Evolutionary conservation across 169 alveolate genomes (phyloP), one percentile per base, ranked within the genome.

Genomic region (Theileria equi): DNA sequence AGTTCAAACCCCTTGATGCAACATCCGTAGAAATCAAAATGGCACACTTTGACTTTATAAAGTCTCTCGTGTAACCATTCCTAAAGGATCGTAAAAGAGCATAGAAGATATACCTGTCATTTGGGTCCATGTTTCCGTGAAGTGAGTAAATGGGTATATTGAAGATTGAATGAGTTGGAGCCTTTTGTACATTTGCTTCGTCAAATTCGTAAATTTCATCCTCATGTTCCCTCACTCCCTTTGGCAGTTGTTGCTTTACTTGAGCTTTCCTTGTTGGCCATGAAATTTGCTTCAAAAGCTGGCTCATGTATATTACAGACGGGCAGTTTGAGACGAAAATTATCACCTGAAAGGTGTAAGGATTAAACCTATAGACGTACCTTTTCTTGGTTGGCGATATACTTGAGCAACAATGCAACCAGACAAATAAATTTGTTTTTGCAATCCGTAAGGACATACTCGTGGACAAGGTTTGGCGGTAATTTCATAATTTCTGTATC

Each of bases 1-100:
- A 86, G 81, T 95, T 95, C 17, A 95, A 84, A 0, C 98, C 98
- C 44, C 98, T 74, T 10, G 98, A 89, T 1, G 97, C 98, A 0
- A 95, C 96, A 82, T 95, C 98, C 7, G 98, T 94, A 4, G 98
- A 93, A 26, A 95, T 89, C 67, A 95, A 63, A 3, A 93, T 76
- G 0, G 80, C 63, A n/a, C 62, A 43, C 1, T 67, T 28, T 19
- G 48, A 50, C 29, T 64, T 85, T 29, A 82, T 76, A 69, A 85
- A 85, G 29, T 80, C 87, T 0, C 21, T 41, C 48, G 77, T 71
- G 34, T 67, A 74, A 0, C 87, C 88, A 8, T 74, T 25, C 13
- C 91, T 74, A 44, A 6, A 68, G 6, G 21, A 28, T 21, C 25
- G 13, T 16, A 21, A 2, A 0, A 13, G 38, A 0, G 10, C 5